Base-by-base conservation (phyloP, 306 rosid genomes). In the Mucuna pruriens region DNA sequence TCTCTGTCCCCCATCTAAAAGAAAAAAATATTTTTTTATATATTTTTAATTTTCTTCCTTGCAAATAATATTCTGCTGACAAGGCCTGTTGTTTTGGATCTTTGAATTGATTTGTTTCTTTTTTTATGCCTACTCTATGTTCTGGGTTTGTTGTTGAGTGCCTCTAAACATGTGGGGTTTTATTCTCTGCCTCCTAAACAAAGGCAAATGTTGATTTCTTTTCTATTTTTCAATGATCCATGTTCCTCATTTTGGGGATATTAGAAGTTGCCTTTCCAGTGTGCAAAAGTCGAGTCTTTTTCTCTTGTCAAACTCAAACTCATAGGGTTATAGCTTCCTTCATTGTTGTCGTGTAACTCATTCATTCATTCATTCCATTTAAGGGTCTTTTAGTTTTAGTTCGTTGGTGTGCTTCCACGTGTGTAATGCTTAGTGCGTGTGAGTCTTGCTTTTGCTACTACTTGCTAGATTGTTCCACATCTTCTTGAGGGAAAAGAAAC, bases 191-290 rank as follows among this genome's bases (percentile, higher is more conserved):
- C 87, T 84, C 76, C 87, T 67, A 31, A 83, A 86, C 86, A 45
- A 66, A 82, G 88, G 87, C 84, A 87, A 83, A 23, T 57, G 65
- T 74, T 89, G 60, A 84, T 38, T 80, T 76, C n/a, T 61, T 88
- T 85, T 64, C 74, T 8, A 2, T 7, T 83, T 25, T 77, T 77
- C 61, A 83, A 62, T 71, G 69, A 83, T 87, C 84, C 51, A 48
- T 62, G 16, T 66, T 45, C 94, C 74, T 79, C 88, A 85, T 88
- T 89, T 82, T 42, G 74, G 93, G 90, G 89, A 94, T 90, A 89
- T 49, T 70, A 68, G 81, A 76, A 45, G 81, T 80, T 75, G 85
- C 79, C 79, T 68, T 40, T 63, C 45, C 22, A 19, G 51, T 31
- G 38, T 79, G 60, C 77, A 66, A 84, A 77, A 77, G 40, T 84